A percentile compares a stretch with the other conserved stretches of the same genome.
Conservation (phyloP, 1,284 basidiomycete genomes). For the Sphagnurus paluster region DNA sequence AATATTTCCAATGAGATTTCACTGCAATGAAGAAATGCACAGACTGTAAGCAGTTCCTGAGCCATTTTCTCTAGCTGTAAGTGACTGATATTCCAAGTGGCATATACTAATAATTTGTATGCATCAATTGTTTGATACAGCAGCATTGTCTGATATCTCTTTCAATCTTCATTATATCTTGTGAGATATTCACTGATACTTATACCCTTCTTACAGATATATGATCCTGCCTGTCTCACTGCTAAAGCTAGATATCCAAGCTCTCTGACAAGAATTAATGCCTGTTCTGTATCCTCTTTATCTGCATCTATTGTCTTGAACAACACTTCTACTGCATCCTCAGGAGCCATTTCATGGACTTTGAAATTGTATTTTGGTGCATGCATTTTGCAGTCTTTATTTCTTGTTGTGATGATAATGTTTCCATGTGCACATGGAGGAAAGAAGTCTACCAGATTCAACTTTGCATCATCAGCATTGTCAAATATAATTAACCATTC, state of each 20-base stretch:
- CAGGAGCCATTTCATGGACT: background rate
- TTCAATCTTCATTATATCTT: background rate
- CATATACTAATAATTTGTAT: slow-evolving; percentile 1
- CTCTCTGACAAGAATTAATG: slow-evolving; percentile 3
- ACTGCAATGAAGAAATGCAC: background rate
- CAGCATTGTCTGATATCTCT: background rate
- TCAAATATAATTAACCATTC: slow-evolving; percentile 12
- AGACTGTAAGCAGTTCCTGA: background rate
- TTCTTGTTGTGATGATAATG: slow-evolving; percentile 10
- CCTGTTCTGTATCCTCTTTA: background rate
- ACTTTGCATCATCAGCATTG: slow-evolving; percentile 9
- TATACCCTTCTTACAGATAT: too few relatives aligned
- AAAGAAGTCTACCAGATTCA: slow-evolving; percentile 3
- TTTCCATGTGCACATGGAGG: slow-evolving; percentile 11
- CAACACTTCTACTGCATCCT: slow-evolving; percentile 1
- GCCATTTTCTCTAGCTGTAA: background rate
- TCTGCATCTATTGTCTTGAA: background rate
- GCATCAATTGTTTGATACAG: background rate
- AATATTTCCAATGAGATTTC: background rate
- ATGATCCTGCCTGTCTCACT: slow-evolving; percentile 11
- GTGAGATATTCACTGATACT: slow-evolving; percentile 4
- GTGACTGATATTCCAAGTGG: slow-evolving; percentile 6
- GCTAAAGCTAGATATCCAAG: slow-evolving; percentile 5
- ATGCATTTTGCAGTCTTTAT: background rate
- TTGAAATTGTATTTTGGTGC: background rate